Base-by-base conservation (phyloP, 345 rosid species). In the Moricandia moricandioides region DNA sequence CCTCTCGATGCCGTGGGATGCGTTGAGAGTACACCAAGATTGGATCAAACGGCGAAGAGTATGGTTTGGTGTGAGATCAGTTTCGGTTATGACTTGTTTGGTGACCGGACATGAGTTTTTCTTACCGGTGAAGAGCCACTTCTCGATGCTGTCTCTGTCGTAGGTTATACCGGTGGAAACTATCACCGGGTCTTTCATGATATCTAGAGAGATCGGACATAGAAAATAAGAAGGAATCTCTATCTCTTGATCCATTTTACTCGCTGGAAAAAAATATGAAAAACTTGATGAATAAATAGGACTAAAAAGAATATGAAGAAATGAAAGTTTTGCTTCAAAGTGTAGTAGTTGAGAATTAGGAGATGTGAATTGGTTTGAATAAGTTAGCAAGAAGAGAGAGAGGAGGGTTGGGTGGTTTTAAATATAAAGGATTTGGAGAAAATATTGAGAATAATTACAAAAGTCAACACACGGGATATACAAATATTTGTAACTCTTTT, bases 11-110 rank as follows among this genome's bases (percentile, higher is more conserved):
- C 99, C 99, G 39, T 84, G 52, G 1, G 93, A 86, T 52, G 96
- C 97, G 58, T 95, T 92, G 70, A 95, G 86, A 7, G 86, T 89
- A 76, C 99, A 95, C 99, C 99, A 95, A 9, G 97, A 87, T 74
- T 95, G 99, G 72, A 95, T 85, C 67, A 95, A 66, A 12, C 99
- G 88, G 10, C 93, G 90, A 24, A 95, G 85, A 34, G 96, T 95
- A 65, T 90, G 91, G 79, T 94, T 94, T 9, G 98, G 98, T 0
- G 96, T 94, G 12, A 95, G 81, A 7, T 93, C 98, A 47, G 78
- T 72, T 51, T 80, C 86, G 7, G 83, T 7, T 10, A 95, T 70
- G 61, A 68, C 80, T 65, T 87, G 97, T 75, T 89, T 95, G 4
- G 99, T 90, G 37, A 89, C 83, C 0, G 97, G 93, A 68, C 97